Base-by-base conservation (phyloP, 768 basidiomycete genomes). In the Pluteus cervinus region DNA sequence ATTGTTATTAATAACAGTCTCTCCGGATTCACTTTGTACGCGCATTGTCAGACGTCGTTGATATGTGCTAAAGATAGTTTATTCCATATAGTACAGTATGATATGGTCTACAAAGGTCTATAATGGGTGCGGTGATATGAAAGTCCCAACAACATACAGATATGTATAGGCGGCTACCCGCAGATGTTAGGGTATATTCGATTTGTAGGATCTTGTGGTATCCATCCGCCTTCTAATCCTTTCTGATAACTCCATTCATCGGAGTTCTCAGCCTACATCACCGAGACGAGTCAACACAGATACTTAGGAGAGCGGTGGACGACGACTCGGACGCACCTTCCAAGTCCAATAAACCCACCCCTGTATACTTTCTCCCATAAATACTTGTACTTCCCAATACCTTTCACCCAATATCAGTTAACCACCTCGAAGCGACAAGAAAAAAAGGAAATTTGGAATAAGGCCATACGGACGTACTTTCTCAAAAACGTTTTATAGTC, bases 291-390 rank as follows among this genome's bases (percentile, higher is more conserved):
- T 22, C 14, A 34, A 4, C 30, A 28, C 24, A n/a, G 12, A 14
- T 5, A 15, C 12, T 9, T 24, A 21, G 20, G 18, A 15, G 16
- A 18, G 14, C 30, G 30, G 14, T 17, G 12, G 28, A 37, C 15
- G 17, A 8, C 32, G 11, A 20, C 20, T 24, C 25, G 15, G 14
- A 46, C 69, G 17, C 33, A 76, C 81, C 71, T 85, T 86, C 84
- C 84, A 86, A 5, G 83, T 76, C 81, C 82, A 85, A 46, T 69
- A 83, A 4, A 82, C 63, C 83, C 84, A 86, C 14, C 84, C 82
- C 29, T 76, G 69, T 10, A 79, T 70, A 23, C 64, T 65, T 58
- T 90, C 87, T 15, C 81, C 86, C 36, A 85, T 68, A 40, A 73
- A 73, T 10, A 81, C 76, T 57, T 90, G 88, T 4, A 78, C 79